phyloP scores from a whole-genome alignment of 108 stramenopile species.

The Skeletonema potamos region DNA sequence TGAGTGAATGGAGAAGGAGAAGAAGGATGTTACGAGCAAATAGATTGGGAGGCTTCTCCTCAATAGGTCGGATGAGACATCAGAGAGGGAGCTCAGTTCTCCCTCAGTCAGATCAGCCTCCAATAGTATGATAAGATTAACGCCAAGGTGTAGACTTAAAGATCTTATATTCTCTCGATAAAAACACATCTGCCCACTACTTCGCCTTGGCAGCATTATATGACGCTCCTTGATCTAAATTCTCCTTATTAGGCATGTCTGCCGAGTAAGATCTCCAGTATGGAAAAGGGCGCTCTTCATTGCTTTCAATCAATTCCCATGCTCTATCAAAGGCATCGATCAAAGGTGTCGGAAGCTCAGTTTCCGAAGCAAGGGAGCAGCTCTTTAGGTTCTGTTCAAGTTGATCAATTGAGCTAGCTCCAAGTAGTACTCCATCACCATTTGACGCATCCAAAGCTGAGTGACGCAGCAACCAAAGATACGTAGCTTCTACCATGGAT shows the following conservation, averaged over 20 bases:
- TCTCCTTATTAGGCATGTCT: constrained; percentile 80
- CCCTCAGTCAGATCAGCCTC: neutral
- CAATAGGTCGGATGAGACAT: neutral
- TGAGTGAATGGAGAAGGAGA: constrained; percentile 17
- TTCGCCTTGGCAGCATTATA: constrained; percentile 73
- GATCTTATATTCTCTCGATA: neutral
- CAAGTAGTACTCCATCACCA: constrained; percentile 80
- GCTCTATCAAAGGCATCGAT: constrained; percentile 71
- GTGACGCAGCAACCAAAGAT: constrained; percentile 88
- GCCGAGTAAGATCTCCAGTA: constrained; percentile 86
- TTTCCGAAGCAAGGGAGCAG: constrained; percentile 43
- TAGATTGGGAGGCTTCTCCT: neutral
- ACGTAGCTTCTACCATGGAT: constrained; percentile 84
- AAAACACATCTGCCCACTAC: neutral
- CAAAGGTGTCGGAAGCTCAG: constrained; percentile 42
- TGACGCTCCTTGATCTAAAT: constrained; percentile 78
- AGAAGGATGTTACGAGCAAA: neutral
- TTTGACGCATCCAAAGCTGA: constrained; percentile 54
- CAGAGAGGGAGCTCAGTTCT: neutral
- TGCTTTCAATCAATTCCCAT: constrained; percentile 63
- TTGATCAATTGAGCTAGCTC: constrained; percentile 78
- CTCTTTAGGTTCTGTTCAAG: constrained; percentile 75
- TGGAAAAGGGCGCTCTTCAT: constrained; percentile 56
- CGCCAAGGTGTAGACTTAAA: neutral
- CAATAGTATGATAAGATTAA: neutral